Conservation (phyloP, 2,329 filamentous ascomycete genomes). For the Rhytidhysteron rufulum region DNA sequence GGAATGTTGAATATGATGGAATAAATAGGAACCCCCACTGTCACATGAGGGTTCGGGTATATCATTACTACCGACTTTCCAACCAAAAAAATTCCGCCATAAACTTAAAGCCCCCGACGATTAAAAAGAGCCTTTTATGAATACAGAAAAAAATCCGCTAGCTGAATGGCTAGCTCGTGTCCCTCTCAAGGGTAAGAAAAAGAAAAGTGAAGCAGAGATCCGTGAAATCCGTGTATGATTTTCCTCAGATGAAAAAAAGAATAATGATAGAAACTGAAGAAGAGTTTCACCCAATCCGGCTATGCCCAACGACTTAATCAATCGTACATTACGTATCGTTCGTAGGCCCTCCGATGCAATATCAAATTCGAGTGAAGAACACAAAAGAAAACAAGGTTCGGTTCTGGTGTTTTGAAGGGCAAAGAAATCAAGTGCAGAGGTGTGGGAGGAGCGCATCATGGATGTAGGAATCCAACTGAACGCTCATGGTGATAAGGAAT, state of each 20-base stretch:
- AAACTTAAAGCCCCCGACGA: no score
- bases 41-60: no score
- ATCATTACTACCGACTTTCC: no score
- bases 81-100: no score
- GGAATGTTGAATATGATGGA: no score
- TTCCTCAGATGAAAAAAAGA: constrained; percentile 2
- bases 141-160: no score
- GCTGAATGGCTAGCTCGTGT: no score
- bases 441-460: not conserved
- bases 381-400: not conserved
- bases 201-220: no score
- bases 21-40: no score
- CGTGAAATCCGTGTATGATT: no score
- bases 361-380: not conserved
- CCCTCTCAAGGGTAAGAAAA: no score
- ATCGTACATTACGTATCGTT: constrained; percentile 16
- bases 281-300: not conserved
- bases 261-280: not conserved
- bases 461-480: not conserved
- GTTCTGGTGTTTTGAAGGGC: not conserved
- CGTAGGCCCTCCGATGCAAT: not conserved
- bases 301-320: constrained; percentile 1
- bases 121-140: not conserved
- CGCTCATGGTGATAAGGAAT: not conserved
- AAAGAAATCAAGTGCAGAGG: not conserved